Conservation (phyloP, 2,329 filamentous ascomycete species). For the Curvularia sp. region DNA sequence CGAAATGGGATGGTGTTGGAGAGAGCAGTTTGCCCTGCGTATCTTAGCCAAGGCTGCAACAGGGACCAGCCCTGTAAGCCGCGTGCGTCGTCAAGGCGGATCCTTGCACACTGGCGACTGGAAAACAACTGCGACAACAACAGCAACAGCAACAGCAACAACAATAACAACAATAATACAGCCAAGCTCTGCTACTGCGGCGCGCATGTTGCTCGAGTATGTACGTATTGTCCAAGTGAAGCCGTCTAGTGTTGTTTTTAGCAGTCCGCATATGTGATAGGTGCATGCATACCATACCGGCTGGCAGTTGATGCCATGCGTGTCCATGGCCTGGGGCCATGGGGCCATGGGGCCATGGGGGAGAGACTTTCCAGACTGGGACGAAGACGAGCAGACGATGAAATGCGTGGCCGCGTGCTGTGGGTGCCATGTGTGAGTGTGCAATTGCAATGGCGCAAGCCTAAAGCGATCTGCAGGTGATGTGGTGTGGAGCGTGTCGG, state of each 20-base stretch:
- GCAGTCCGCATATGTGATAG: background rate
- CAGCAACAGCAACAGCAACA: background rate
- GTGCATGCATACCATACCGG: background rate
- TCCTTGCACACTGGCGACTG: background rate
- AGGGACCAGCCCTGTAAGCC: background rate
- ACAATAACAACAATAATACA: background rate
- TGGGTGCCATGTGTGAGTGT: background rate
- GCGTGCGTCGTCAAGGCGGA: background rate
- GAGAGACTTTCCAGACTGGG: background rate
- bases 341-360: background rate
- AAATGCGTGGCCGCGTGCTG: background rate
- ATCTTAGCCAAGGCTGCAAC: background rate
- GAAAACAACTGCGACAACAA: background rate
- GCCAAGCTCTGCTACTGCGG: background rate
- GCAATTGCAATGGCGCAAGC: background rate
- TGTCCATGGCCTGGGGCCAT: background rate
- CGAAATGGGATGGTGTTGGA: background rate
- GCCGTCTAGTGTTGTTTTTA: background rate
- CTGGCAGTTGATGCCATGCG: constrained; percentile 13
- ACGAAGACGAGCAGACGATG: background rate
- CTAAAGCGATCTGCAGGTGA: background rate
- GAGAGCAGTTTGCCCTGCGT: background rate
- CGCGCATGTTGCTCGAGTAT: background rate
- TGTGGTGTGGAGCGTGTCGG: constrained; percentile 8
- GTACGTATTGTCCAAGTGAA: background rate